Conservation (phyloP, 352 stramenopile species). For the Nothophytophthora sp. region DNA sequence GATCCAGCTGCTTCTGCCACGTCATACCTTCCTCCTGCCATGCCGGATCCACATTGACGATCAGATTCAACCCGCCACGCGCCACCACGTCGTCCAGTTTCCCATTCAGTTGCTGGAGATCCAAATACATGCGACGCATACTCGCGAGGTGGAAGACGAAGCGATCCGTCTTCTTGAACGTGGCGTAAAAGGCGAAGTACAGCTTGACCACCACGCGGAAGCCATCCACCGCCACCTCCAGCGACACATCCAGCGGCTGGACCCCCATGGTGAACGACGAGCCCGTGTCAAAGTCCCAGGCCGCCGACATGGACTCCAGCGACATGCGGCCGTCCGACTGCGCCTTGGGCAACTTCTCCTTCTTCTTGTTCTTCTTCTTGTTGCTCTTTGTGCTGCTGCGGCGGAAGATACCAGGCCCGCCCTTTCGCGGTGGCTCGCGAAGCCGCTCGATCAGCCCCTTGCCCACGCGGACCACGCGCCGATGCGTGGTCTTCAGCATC, state of each 20-base stretch:
- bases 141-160: conserved; percentile 26
- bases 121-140: conserved; percentile 21
- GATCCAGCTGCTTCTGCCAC: conserved; percentile 10
- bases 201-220: conserved; percentile 10
- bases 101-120: conserved; percentile 1
- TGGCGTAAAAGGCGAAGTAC: conserved; percentile 1
- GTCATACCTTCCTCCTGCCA: not conserved
- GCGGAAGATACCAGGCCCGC: conserved; percentile 10
- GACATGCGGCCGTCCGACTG: not conserved
- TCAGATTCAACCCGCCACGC: not conserved
- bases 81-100: conserved; percentile 11
- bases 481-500: too few species aligned
- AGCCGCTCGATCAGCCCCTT: not conserved
- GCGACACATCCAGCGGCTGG: not conserved
- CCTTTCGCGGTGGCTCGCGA: not conserved
- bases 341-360: conserved; percentile 5
- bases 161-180: conserved; percentile 15
- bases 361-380: conserved; percentile 12
- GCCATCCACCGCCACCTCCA: not conserved
- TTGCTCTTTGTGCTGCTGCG: conserved; percentile 10
- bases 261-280: not conserved
- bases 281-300: not conserved
- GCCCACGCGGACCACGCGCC: too few species aligned
- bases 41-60: not conserved
- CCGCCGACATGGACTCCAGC: not conserved